phyloP scores from a whole-genome alignment of 495 filamentous ascomycete species.

The Neurospora hispaniola region DNA sequence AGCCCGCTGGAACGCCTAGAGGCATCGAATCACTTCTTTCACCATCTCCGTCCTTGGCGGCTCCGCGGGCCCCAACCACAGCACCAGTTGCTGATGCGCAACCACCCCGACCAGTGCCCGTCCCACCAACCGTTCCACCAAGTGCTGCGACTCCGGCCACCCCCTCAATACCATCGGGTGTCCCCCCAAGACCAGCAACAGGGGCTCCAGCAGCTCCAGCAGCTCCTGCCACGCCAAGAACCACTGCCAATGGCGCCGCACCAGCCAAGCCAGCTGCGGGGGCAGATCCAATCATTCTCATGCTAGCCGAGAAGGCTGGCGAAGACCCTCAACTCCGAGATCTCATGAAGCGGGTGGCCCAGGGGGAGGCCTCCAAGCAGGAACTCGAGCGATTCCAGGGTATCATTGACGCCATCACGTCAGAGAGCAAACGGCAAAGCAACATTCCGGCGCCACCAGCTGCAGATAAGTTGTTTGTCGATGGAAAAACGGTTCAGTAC shows the following conservation, averaged over 20 bases:
- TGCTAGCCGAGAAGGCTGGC: constrained; percentile 76
- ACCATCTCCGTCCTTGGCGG: constrained; percentile 2
- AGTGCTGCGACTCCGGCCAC: neutral
- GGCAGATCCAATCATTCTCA: constrained; percentile 90
- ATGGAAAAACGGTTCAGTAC: constrained; percentile 34
- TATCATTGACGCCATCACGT: constrained; percentile 85
- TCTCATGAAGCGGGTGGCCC: constrained; percentile 93
- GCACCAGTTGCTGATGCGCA: neutral
- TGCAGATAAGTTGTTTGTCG: constrained; percentile 33
- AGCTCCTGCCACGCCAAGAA: constrained; percentile 5
- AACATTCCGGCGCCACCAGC: constrained; percentile 27
- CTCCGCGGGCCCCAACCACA: constrained; percentile 3
- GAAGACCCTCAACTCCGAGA: constrained; percentile 80
- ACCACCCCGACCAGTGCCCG: constrained; percentile 1
- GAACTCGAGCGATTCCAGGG: constrained; percentile 82
- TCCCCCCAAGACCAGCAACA: constrained; percentile 9
- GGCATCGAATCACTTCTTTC: constrained; percentile 23
- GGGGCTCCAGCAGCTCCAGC: constrained; percentile 19
- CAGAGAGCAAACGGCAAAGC: constrained; percentile 35
- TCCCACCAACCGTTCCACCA: neutral
- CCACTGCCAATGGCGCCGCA: constrained; percentile 7
- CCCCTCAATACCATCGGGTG: constrained; percentile 4
- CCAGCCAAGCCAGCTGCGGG: constrained; percentile 29
- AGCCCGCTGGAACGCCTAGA: constrained; percentile 17
- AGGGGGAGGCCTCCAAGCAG: constrained; percentile 65